phyloP scores from a whole-genome alignment of 331 rosid genomes.

The Malus hybrid region DNA sequence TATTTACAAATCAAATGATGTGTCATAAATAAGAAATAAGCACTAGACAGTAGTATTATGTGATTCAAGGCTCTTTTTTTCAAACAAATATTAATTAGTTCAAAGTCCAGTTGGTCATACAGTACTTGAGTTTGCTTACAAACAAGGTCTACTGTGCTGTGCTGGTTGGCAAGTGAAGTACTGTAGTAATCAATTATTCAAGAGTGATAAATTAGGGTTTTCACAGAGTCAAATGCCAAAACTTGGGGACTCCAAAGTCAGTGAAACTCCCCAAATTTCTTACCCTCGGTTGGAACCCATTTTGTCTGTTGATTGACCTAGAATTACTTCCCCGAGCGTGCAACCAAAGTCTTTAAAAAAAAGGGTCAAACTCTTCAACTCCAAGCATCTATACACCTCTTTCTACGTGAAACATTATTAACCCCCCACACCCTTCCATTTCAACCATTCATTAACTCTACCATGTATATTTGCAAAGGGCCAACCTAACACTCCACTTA shows the following conservation, averaged over 20 bases:
- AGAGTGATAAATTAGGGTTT: slow-evolving; percentile 7
- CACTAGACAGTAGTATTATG: too few relatives aligned
- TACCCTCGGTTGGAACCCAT: slow-evolving; percentile 76
- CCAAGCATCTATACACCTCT: slow-evolving; percentile 46
- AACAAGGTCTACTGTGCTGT: slow-evolving; percentile 18
- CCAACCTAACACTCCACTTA: neutral
- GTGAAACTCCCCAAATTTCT: slow-evolving; percentile 62
- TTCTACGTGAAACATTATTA: slow-evolving; percentile 39
- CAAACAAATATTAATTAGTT: too few relatives aligned
- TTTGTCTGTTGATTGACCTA: slow-evolving; percentile 74
- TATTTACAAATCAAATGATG: too few relatives aligned
- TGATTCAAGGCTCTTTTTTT: too few relatives aligned
- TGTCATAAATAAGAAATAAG: too few relatives aligned
- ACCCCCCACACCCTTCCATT: neutral
- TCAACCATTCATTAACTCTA: neutral
- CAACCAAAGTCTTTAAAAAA: slow-evolving; percentile 36
- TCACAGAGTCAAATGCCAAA: slow-evolving; percentile 39
- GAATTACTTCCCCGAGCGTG: slow-evolving; percentile 73
- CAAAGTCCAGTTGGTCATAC: slow-evolving; percentile 3
- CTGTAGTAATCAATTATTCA: slow-evolving; percentile 21
- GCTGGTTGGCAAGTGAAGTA: slow-evolving; percentile 24
- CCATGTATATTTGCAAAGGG: slow-evolving; percentile 1
- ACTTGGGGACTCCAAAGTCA: slow-evolving; percentile 63
- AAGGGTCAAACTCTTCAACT: slow-evolving; percentile 44
- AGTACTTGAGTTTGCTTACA: neutral